phyloP scores from a whole-genome alignment of 495 filamentous ascomycete species.

The Penicillium pulvis region DNA sequence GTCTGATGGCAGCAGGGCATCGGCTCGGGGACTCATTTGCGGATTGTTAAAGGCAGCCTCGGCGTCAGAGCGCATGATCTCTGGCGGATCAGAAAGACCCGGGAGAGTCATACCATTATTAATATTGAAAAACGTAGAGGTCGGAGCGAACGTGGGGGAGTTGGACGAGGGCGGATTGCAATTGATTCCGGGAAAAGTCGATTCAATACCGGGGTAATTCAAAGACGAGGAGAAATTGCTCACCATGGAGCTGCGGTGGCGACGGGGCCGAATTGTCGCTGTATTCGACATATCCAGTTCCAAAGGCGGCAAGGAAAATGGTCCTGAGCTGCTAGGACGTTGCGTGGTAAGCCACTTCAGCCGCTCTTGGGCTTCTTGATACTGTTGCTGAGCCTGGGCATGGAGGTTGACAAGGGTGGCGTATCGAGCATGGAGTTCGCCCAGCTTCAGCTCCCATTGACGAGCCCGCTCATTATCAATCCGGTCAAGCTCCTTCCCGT shows the following conservation, averaged over 20 bases:
- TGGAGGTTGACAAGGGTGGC: slow-evolving; percentile 49
- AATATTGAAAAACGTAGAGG: slow-evolving; percentile 59
- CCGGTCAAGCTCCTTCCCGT: slow-evolving; percentile 50
- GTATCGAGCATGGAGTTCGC: slow-evolving; percentile 54
- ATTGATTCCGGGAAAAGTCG: slow-evolving; percentile 39
- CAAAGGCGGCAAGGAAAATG: slow-evolving; percentile 46
- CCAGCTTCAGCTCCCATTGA: slow-evolving; percentile 54
- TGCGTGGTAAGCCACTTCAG: slow-evolving; percentile 52
- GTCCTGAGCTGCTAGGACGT: slow-evolving; percentile 43
- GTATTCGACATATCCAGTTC: slow-evolving; percentile 45
- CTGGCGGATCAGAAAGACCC: slow-evolving; percentile 40
- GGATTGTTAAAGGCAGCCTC: slow-evolving; percentile 59
- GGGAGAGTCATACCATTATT: slow-evolving; percentile 57
- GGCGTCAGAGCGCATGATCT: slow-evolving; percentile 42
- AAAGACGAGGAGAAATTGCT: slow-evolving; percentile 52
- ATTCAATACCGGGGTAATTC: slow-evolving; percentile 43
- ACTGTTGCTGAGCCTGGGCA: slow-evolving; percentile 51
- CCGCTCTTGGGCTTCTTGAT: slow-evolving; percentile 55
- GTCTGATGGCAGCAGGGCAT: slow-evolving; percentile 75
- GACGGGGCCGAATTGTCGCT: slow-evolving; percentile 47
- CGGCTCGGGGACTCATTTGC: slow-evolving; percentile 80
- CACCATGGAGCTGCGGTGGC: slow-evolving; percentile 50
- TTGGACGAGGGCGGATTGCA: slow-evolving; percentile 49
- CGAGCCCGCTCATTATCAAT: slow-evolving; percentile 60
- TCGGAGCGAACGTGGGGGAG: slow-evolving; percentile 50